Conservation (phyloP, 176 grass and related monocot species). For the Poa annua region DNA sequence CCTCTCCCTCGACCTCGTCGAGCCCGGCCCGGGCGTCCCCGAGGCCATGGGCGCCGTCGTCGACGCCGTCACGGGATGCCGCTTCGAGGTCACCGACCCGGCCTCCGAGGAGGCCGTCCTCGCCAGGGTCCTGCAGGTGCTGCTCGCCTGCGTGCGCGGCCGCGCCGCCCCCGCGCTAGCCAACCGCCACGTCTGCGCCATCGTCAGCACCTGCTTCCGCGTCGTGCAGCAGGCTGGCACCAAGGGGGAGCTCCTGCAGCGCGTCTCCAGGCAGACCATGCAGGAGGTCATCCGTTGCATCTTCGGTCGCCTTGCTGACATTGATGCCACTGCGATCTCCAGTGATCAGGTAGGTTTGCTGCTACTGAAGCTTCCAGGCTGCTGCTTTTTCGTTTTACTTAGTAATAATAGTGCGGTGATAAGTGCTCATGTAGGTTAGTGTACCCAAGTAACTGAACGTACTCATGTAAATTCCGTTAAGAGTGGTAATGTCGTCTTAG, state of each 20-base stretch:
- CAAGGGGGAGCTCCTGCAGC: slow-evolving; percentile 94
- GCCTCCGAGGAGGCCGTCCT: slow-evolving; percentile 95
- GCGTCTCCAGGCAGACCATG: slow-evolving; percentile 95
- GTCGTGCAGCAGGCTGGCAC: slow-evolving; percentile 98
- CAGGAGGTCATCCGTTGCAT: slow-evolving; percentile 88
- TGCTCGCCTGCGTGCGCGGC: slow-evolving; percentile 79
- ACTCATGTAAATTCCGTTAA: neutral
- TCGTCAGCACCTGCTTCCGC: slow-evolving; percentile 92
- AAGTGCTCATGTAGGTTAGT: slow-evolving; percentile 27
- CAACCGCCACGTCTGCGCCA: slow-evolving; percentile 85
- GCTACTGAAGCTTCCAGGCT: neutral
- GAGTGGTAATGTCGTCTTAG: slow-evolving; percentile 3
- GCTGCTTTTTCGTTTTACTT: neutral
- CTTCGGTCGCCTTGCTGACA: slow-evolving; percentile 64
- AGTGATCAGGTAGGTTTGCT: slow-evolving; percentile 40
- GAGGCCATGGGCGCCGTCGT: slow-evolving; percentile 75
- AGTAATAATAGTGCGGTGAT: neutral
- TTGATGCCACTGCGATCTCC: slow-evolving; percentile 17
- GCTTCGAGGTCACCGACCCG: slow-evolving; percentile 94
- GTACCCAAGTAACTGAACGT: slow-evolving; percentile 19
- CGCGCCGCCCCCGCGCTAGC: slow-evolving; percentile 59
- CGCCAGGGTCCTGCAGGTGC: slow-evolving; percentile 84
- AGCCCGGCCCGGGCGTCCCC: slow-evolving; percentile 42
- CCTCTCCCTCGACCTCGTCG: slow-evolving; percentile 75
- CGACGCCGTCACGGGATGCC: slow-evolving; percentile 84